phyloP scores from a whole-genome alignment of 208 protist genomes.

The Wallacemonas rigidus region DNA sequence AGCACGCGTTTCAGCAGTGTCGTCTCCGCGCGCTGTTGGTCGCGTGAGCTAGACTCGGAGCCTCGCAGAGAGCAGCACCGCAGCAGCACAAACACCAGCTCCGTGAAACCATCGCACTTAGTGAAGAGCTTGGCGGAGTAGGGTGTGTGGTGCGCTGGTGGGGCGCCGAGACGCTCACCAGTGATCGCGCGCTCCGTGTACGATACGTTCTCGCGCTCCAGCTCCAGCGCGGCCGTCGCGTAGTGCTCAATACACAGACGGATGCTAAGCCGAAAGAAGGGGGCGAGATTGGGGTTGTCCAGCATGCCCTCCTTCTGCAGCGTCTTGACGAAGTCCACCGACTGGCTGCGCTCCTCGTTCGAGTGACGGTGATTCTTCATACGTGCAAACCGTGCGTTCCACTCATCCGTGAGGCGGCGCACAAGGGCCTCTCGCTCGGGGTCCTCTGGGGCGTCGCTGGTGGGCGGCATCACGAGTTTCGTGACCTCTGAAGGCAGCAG shows the following conservation, averaged over 20 bases:
- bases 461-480: constrained; percentile 55
- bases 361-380: constrained; percentile 38
- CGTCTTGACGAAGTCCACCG: constrained; percentile 74
- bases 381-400: constrained; percentile 64
- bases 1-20: constrained; percentile 82
- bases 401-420: constrained; percentile 74
- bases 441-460: constrained; percentile 41
- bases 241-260: constrained; percentile 92
- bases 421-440: constrained; percentile 44
- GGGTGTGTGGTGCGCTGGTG: constrained; percentile 70
- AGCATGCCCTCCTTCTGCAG: constrained; percentile 86
- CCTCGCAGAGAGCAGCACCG: constrained; percentile 74
- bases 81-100: constrained; percentile 92
- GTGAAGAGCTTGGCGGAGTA: constrained; percentile 57
- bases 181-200: constrained; percentile 10
- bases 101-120: constrained; percentile 93
- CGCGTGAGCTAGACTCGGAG: constrained; percentile 25
- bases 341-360: constrained; percentile 46
- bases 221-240: constrained; percentile 65
- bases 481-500: constrained; percentile 44
- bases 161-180: constrained; percentile 56
- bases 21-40: constrained; percentile 47
- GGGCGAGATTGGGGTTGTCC: constrained; percentile 70
- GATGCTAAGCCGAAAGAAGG: constrained; percentile 84
- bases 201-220: constrained; percentile 63